Evolutionary conservation across 352 stramenopile genomes (phyloP).

Genomic region (Pythium brassicae): DNA sequence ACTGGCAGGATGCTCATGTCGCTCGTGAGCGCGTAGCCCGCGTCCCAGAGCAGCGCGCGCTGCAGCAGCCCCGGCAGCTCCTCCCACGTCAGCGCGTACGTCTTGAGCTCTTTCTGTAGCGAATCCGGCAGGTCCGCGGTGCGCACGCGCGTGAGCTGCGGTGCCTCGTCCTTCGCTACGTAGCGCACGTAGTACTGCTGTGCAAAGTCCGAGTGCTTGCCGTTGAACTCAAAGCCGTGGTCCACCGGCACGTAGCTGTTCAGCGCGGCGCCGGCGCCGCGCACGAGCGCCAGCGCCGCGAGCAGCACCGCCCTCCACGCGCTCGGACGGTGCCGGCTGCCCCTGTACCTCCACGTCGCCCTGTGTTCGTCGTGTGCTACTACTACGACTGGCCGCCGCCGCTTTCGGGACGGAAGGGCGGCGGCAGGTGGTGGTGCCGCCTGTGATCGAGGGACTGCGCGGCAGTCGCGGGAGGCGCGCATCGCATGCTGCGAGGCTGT

Average conservation of each 20-base stretch:
- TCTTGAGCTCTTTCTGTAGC: constrained; percentile 25
- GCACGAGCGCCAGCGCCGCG: constrained; percentile 7
- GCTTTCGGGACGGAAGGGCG: constrained; percentile 3
- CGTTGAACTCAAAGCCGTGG: constrained; percentile 44
- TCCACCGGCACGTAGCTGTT: constrained; percentile 29
- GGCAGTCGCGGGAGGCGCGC: neutral
- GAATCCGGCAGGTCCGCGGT: constrained; percentile 20
- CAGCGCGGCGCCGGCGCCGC: constrained; percentile 29
- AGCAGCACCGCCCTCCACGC: constrained; percentile 23
- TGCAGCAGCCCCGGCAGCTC: constrained; percentile 56
- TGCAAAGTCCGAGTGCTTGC: constrained; percentile 58
- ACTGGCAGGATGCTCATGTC: constrained; percentile 30
- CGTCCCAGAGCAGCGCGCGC: constrained; percentile 64
- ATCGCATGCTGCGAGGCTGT: constrained; percentile 7
- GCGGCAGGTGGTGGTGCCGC: no score
- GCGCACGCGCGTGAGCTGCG: constrained; percentile 24
- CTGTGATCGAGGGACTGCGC: neutral
- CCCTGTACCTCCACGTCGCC: neutral
- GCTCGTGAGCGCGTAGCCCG: constrained; percentile 47
- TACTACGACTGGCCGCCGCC: constrained; percentile 1
- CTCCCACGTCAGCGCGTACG: constrained; percentile 34
- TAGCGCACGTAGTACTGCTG: constrained; percentile 64
- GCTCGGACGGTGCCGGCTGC: neutral
- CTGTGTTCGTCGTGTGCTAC: neutral
- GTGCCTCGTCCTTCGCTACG: constrained; percentile 24